Conservation (phyloP, 495 filamentous ascomycete genomes). For the Talaromyces borbonicus region DNA sequence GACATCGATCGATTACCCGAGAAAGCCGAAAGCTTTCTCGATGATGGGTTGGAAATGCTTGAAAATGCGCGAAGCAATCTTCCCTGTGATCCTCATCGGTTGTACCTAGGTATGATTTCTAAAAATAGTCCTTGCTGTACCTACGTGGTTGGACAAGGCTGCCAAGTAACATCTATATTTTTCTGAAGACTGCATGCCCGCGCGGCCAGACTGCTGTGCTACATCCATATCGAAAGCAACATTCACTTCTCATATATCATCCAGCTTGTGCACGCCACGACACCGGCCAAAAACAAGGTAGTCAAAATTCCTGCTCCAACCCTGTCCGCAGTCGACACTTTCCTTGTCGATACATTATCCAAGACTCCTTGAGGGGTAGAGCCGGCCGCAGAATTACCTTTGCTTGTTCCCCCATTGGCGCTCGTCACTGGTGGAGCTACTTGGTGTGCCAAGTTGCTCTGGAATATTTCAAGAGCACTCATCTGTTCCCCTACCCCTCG, state of each 20-base stretch:
- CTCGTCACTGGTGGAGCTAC: slow-evolving; percentile 50
- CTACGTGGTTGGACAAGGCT: no score
- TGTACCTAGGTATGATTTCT: no score
- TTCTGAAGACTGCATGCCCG: no score
- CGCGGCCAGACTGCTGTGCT: no score
- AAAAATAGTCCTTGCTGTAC: no score
- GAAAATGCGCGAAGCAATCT: no score
- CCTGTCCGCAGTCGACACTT: slow-evolving; percentile 46
- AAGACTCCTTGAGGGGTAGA: slow-evolving; percentile 10
- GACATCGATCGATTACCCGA: no score
- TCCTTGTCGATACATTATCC: not conserved
- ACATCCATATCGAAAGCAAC: not conserved
- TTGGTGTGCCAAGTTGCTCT: slow-evolving; percentile 45
- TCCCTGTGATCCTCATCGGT: no score
- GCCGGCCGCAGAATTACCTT: slow-evolving; percentile 61
- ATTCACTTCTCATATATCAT: slow-evolving; percentile 22
- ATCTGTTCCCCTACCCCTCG: slow-evolving; percentile 63
- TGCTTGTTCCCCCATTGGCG: slow-evolving; percentile 63
- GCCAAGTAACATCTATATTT: no score
- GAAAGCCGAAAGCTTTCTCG: no score
- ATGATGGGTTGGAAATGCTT: no score
- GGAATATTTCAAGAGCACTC: slow-evolving; percentile 58
- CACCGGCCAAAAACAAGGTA: slow-evolving; percentile 39
- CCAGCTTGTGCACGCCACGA: slow-evolving; percentile 28
- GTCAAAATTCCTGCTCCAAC: slow-evolving; percentile 61